Base-by-base conservation (phyloP, 345 rosid genomes). In the Euphorbia lathyris region DNA sequence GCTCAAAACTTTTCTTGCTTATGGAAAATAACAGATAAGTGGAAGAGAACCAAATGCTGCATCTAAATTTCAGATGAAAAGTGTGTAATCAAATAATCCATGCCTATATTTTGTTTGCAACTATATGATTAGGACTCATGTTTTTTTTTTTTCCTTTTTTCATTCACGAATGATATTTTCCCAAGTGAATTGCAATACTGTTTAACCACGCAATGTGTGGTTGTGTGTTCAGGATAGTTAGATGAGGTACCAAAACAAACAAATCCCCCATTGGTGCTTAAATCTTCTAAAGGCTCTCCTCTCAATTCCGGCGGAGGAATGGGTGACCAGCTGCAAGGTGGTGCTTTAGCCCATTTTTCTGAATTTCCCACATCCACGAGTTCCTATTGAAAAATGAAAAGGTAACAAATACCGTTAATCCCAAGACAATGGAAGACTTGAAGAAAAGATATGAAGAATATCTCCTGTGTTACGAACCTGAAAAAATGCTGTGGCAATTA, bases 211-310 rank as follows among this genome's bases (percentile, higher is more conserved):
- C 43, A 13, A 34, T 68, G 32, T 34, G 25, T 60, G 52, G 19
- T 16, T 40, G 69, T 43, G 9, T 63, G 36, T 40, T 63, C 70
- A 60, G 38, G 65, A 67, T 65, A 34, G 64, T 30, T 19, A 13
- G 65, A 71, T 29, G 78, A 65, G 43, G 27, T 84, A 93, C 96
- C 96, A 51, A 94, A 89, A 65, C 90, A 85, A 70, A 91, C 88
- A 60, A 93, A 93, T 69, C 98, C 97, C 32, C 89, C 87, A 60
- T 87, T 91, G 53, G 97, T 91, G 78, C 89, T 91, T 69, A 89
- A 74, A 76, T 91, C 97, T 79, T 86, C 85, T 20, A 89, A 67
- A 52, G 87, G 74, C 77, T 91, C 96, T 58, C 98, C 97, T 81
- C 88, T 88, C 75, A 89, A 75, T 77, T 91, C 93, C 29, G 85